Base-by-base conservation (phyloP, 1,284 basidiomycete species). In the Malassezia yamatoensis region DNA sequence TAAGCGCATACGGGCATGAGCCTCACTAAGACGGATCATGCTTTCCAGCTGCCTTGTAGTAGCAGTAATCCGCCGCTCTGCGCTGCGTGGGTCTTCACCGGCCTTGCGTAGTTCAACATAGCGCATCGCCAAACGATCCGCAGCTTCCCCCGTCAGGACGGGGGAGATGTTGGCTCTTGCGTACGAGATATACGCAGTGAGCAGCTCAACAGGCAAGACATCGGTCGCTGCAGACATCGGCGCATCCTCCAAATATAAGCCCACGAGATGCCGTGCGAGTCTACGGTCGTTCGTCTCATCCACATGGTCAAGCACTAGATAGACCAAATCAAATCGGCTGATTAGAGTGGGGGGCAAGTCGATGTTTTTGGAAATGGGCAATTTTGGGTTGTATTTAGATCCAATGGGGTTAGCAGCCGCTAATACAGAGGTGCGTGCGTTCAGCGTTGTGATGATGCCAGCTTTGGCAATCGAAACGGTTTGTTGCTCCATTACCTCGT, bases 401-500 rank as follows among this genome's bases (percentile, higher is more conserved):
- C 90, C 89, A 34, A 96, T 87, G 1, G 93, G 93, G 76, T 99
- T 98, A 38, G 93, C 93, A 8, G 91, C 93, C 1, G 93, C 93
- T 2, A 98, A 80, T 64, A 98, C 90, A 0, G 94, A 98, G 0
- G 93, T 96, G 35, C 94, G 82, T 0, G 94, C 93, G 67, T 98
- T 98, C 61, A 98, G 80, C 0, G 94, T 96, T 0, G 93, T 98
- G 74, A 96, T 98, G 70, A 98, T 98, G 10, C 94, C 94, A 0
- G 93, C 93, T 77, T 98, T 98, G n/a, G 94, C 94, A 59, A 98
- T 93, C 1, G 91, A 96, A 2, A 98, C 90, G 0, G 93, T 98
- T 85, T 98, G 93, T 85, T 98, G 93, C 82, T 98, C 93, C 93
- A 98, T 98, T 38, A 96, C 94, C 85, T 98, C 94, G 75, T 98